These are phyloP conservation scores for Lathyrus sativus DNA, from an alignment of 306 rosid species.

Conservation along the genomic window DNA sequence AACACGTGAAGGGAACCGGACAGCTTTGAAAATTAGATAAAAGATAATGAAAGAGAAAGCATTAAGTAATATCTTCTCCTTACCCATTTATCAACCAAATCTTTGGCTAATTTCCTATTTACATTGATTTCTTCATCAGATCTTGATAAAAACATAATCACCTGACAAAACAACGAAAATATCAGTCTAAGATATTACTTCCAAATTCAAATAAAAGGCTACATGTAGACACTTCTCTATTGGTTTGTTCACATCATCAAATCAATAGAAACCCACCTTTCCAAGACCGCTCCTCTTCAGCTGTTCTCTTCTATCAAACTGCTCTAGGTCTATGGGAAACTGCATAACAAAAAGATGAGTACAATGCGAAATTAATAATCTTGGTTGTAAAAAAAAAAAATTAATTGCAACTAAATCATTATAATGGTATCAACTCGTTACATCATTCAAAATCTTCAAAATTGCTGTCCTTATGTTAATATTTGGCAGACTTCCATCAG, in stretches of 20 bases:
- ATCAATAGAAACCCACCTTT: slow-evolving; percentile 52
- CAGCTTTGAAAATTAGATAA: background rate
- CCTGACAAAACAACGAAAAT: slow-evolving; percentile 52
- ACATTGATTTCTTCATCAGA: slow-evolving; percentile 87
- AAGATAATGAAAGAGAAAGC: slow-evolving; percentile 1
- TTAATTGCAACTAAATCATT: slow-evolving; percentile 18
- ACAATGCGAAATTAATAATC: slow-evolving; percentile 24
- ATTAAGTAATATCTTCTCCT: slow-evolving; percentile 21
- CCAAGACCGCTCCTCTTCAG: slow-evolving; percentile 98
- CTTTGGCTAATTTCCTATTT: slow-evolving; percentile 88
- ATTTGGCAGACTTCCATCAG: slow-evolving; percentile 95
- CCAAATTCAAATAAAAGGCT: slow-evolving; percentile 18
- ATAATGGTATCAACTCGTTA: slow-evolving; percentile 40
- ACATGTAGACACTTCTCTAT: background rate
- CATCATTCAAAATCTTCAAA: slow-evolving; percentile 85
- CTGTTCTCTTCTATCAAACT: slow-evolving; percentile 88
- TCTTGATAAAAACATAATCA: slow-evolving; percentile 88
- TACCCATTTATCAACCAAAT: slow-evolving; percentile 97
- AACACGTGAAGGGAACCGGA: background rate
- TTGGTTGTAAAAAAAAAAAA: background rate
- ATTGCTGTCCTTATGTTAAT: slow-evolving; percentile 83
- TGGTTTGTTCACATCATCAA: background rate
- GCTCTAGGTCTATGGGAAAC: slow-evolving; percentile 92
- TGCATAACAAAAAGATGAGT: slow-evolving; percentile 49
- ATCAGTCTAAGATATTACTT: slow-evolving; percentile 22